phyloP scores from a whole-genome alignment of 305 asterid genomes.

The Fraxinus sp. region DNA sequence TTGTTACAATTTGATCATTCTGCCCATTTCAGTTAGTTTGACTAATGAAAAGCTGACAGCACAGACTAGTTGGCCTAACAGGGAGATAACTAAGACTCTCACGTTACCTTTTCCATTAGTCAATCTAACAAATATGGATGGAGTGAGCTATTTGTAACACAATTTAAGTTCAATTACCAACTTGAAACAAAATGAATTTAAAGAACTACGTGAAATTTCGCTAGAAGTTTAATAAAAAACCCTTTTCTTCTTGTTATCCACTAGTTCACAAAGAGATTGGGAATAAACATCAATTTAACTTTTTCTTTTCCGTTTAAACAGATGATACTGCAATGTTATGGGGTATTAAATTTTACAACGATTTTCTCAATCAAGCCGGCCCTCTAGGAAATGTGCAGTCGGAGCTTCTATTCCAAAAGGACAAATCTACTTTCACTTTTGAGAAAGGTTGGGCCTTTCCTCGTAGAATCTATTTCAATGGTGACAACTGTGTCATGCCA shows the following conservation, averaged over 20 bases:
- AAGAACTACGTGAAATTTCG: neutral
- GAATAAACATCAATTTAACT: neutral
- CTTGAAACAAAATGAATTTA: neutral
- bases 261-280: neutral
- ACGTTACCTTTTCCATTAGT: neutral
- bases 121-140: neutral
- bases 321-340: constrained; percentile 45
- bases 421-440: constrained; percentile 48
- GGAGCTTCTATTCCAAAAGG: constrained; percentile 52
- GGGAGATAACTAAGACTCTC: neutral
- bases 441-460: constrained; percentile 82
- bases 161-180: neutral
- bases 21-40: neutral
- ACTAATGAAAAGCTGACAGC: neutral
- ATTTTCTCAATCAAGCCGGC: constrained; percentile 46
- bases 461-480: constrained; percentile 63
- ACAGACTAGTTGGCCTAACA: neutral
- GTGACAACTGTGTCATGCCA: constrained; percentile 77
- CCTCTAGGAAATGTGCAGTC: constrained; percentile 52
- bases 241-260: neutral
- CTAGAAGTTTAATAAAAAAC: neutral
- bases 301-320: constrained; percentile 20
- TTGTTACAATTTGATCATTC: neutral
- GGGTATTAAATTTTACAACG: constrained; percentile 41
- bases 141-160: neutral